Evolutionary conservation across 2,329 filamentous ascomycete genomes (phyloP), one percentile per base, ranked within the genome.

Genomic region (Trichoderma asperellum): DNA sequence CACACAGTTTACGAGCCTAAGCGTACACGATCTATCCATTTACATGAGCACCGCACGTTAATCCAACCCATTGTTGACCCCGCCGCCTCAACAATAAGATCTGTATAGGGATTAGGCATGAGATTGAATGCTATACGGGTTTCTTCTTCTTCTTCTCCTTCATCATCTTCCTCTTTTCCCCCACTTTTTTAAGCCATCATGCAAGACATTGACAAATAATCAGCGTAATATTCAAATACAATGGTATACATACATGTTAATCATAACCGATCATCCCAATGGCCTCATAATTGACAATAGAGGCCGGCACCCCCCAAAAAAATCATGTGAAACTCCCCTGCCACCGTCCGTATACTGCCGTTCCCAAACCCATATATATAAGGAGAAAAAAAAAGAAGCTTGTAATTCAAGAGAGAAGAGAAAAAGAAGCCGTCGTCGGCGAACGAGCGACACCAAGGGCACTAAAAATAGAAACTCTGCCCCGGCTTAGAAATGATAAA

Each of bases 401-500:
- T 32, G 11, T 68, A 52, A 68, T 60, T 52, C 64, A 68, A 56
- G 10, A 37, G 43, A 21, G 43, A 70, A 24, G 29, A 60, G 68
- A 68, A 70, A 37, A 61, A 32, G 40, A 55, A 37, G 56, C 40
- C 37, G n/a, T 43, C 6, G 8, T 8, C 14, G 49, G 34, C 11
- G 40, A 56, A 37, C 5, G 32, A 21, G 40, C 47, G 37, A 3
- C 14, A 4, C 11, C 52, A 40, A 40, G 27, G 24, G 18, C 24
- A 52, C 81, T 75, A 88, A 18, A 89, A 77, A 70, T 83, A 82
- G 60, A 88, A 80, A 69, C 83, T 86, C 78, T 91, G 87, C 4
- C 92, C 92, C 61, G 86, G 83, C 73, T 84, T 83, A 14, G 92
- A 91, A 58, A 97, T 84, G 40, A 91, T 81, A 79, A 96, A 97